phyloP scores from a whole-genome alignment of 805 yeast species.

The Candida ovalis region DNA sequence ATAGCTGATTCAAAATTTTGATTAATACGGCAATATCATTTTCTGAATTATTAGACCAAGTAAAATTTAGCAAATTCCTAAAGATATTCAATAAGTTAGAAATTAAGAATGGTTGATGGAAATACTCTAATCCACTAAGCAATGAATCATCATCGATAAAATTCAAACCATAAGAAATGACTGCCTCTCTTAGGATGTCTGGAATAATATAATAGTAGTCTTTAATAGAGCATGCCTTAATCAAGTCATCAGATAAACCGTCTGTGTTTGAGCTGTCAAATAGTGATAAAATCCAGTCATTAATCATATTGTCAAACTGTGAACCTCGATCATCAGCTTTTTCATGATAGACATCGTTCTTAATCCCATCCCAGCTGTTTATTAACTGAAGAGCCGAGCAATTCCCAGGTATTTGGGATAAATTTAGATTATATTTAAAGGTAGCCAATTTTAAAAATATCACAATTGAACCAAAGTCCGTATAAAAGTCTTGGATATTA shows the following conservation, averaged over 20 bases:
- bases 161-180: constrained; percentile 53
- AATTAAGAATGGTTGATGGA: constrained; percentile 73
- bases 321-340: constrained; percentile 22
- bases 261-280: constrained; percentile 55
- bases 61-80: constrained; percentile 14
- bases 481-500: constrained; percentile 54
- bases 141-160: constrained; percentile 57
- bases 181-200: constrained; percentile 66
- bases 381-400: constrained; percentile 6
- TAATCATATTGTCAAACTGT: constrained; percentile 32
- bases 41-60: constrained; percentile 15
- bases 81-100: constrained; percentile 49
- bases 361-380: constrained; percentile 14
- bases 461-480: constrained; percentile 63
- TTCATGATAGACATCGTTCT: constrained; percentile 7
- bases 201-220: constrained; percentile 72
- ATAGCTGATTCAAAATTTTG: constrained; percentile 18
- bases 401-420: constrained; percentile 2
- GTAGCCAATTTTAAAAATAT: constrained; percentile 35
- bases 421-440: constrained; percentile 13
- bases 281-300: constrained; percentile 76
- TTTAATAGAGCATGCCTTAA: constrained; percentile 59
- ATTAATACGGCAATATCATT: constrained; percentile 10
- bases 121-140: constrained; percentile 80
- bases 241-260: constrained; percentile 81